Base-by-base conservation (phyloP, 495 filamentous ascomycete genomes). In the Penicillium roqueforti region DNA sequence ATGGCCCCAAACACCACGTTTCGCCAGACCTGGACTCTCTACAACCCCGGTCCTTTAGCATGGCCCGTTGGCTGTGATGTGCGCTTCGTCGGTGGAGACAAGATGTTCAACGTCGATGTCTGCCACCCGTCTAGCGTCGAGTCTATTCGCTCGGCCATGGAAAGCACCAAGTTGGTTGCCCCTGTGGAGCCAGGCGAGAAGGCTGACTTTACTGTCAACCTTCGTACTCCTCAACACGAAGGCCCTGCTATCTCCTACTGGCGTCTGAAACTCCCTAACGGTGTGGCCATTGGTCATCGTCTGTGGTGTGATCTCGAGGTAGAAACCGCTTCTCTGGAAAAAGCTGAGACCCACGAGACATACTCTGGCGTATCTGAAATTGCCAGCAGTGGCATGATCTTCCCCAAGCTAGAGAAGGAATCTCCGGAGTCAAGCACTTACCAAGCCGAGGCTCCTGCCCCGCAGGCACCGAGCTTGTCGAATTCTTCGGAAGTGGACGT, bases 371-470 rank as follows among this genome's bases (percentile, higher is more conserved):
- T 58, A n/a, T 40, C 55, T 20, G 55, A 59, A 39, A 14, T 55
- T 36, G 57, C 64, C 18, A 69, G 79, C 47, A 87, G 86, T 68
- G 80, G 85, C 52, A 96, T 97, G 89, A 91, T 97, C 62, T 97
- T 98, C 83, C 95, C 95, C 55, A 92, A 87, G 71, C 82, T 98
- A 18, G 90, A 93, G 55, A 96, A 96, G 71, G 93, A 97, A 69
- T 95, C 91, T 16, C 92, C 93, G 4, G 79, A 81, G 32, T 76
- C 85, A 11, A 96, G 90, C 70, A 82, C 87, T 36, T 85, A 95
- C 60, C 80, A 87, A 66, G 78, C 77, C 29, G 55, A 60, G 11
- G 52, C 60, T n/a, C 53, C 63, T 9, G 59, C 65, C 19, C 59
- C 61, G 11, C 45, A 61, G 6, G 69, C 76, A 37, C 73, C 62